Evolutionary conservation across 768 basidiomycete genomes (phyloP).

Genomic region (Mycena rosella): DNA sequence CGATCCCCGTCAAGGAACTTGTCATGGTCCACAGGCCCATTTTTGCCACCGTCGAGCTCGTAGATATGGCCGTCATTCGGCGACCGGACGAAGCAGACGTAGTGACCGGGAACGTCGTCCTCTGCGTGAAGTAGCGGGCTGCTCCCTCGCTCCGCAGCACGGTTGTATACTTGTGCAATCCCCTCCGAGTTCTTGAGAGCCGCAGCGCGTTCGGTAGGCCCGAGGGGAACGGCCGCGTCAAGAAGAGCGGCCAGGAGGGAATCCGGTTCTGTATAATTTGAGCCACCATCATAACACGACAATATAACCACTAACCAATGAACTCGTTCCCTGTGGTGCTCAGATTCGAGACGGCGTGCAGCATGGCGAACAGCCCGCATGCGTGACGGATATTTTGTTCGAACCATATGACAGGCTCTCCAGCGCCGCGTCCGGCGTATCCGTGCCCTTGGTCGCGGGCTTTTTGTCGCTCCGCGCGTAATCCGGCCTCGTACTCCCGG

Average conservation of each 20-base stretch:
- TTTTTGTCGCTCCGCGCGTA: slow-evolving; percentile 26
- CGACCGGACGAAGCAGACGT: slow-evolving; percentile 34
- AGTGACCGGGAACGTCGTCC: slow-evolving; percentile 32
- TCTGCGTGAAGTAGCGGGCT: slow-evolving; percentile 23
- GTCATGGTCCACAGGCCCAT: slow-evolving; percentile 37
- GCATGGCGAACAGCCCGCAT: slow-evolving; percentile 35
- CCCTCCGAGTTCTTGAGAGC: slow-evolving; percentile 30
- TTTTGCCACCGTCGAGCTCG: slow-evolving; percentile 38
- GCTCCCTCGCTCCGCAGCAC: slow-evolving; percentile 31
- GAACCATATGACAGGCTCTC: slow-evolving; percentile 35
- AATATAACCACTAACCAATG: slow-evolving; percentile 31
- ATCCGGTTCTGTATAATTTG: slow-evolving; percentile 10
- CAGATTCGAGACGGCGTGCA: slow-evolving; percentile 36
- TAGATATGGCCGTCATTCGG: slow-evolving; percentile 36
- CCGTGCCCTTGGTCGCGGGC: slow-evolving; percentile 28
- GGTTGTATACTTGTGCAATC: slow-evolving; percentile 34
- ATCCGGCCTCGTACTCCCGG: slow-evolving; percentile 24
- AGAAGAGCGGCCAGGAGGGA: slow-evolving; percentile 31
- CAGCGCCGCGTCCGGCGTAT: slow-evolving; percentile 29
- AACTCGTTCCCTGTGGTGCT: slow-evolving; percentile 6
- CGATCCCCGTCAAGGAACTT: slow-evolving; percentile 28
- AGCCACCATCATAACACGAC: background rate
- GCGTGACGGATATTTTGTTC: slow-evolving; percentile 36
- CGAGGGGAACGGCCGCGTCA: slow-evolving; percentile 16
- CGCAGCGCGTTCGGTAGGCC: slow-evolving; percentile 30